phyloP scores from a whole-genome alignment of 2,329 filamentous ascomycete species.

The Teratosphaeria epicoccoides region DNA sequence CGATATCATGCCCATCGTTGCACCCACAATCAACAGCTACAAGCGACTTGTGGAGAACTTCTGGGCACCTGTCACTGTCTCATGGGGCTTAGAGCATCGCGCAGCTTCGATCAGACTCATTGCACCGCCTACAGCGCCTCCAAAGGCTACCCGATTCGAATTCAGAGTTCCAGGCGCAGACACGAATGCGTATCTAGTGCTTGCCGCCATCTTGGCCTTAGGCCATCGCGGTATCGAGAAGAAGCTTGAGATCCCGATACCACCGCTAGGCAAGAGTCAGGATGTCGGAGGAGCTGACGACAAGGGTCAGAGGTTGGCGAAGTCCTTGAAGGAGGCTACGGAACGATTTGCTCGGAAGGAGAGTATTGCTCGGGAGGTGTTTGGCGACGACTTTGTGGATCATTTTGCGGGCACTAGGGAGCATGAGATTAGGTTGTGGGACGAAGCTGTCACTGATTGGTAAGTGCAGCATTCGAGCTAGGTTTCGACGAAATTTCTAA shows the following conservation, averaged over 20 bases:
- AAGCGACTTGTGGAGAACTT: slow-evolving; percentile 98
- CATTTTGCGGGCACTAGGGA: slow-evolving; percentile 87
- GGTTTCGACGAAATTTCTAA: not conserved
- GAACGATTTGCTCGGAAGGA: slow-evolving; percentile 63
- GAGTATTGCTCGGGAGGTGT: slow-evolving; percentile 84
- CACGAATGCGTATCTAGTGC: slow-evolving; percentile 76
- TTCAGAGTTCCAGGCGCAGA: slow-evolving; percentile 91
- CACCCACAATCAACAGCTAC: slow-evolving; percentile 94
- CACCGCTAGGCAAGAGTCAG: slow-evolving; percentile 75
- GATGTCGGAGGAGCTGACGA: slow-evolving; percentile 65
- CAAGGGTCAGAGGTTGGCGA: slow-evolving; percentile 67
- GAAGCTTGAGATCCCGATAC: slow-evolving; percentile 71
- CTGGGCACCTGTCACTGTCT: slow-evolving; percentile 96
- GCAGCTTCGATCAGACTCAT: slow-evolving; percentile 86
- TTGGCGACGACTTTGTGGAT: slow-evolving; percentile 91
- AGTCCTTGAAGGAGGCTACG: slow-evolving; percentile 75
- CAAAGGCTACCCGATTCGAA: slow-evolving; percentile 83
- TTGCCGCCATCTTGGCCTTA: slow-evolving; percentile 74
- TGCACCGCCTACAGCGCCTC: slow-evolving; percentile 71
- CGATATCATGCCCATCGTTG: slow-evolving; percentile 90
- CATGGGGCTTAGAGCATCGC: slow-evolving; percentile 92
- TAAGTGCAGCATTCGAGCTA: slow-evolving; percentile 40
- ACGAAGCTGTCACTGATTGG: slow-evolving; percentile 96
- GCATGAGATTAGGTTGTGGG: slow-evolving; percentile 83
- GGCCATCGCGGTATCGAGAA: slow-evolving; percentile 89